These are phyloP conservation scores for Saccharomycopsis hybrid DNA, from an alignment of 1,139 yeast genomes.

Conservation along the genomic window DNA sequence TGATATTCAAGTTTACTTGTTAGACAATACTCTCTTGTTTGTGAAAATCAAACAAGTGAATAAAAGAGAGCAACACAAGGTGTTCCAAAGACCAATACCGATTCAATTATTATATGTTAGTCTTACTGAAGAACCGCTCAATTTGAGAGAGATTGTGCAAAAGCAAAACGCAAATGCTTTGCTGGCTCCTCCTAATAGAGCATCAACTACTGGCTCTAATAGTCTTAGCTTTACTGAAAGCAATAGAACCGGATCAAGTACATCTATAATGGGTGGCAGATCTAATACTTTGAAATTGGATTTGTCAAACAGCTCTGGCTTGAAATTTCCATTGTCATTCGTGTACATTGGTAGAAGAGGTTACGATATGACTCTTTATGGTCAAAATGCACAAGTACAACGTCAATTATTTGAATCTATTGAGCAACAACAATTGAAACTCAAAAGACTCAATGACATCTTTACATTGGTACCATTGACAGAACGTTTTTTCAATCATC, in stretches of 20 bases:
- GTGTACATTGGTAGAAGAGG: constrained; percentile 56
- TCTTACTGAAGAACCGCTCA: constrained; percentile 72
- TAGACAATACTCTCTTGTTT: constrained; percentile 83
- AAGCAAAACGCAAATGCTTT: constrained; percentile 25
- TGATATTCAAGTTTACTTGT: constrained; percentile 68
- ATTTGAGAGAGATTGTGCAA: constrained; percentile 43
- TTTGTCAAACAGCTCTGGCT: constrained; percentile 30
- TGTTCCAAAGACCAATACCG: constrained; percentile 89
- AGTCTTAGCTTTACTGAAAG: constrained; percentile 32
- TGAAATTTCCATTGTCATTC: constrained; percentile 32
- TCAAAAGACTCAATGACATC: constrained; percentile 69
- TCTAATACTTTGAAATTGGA: constrained; percentile 36
- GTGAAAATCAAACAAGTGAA: constrained; percentile 83
- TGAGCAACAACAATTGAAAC: constrained; percentile 67
- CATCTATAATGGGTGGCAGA: constrained; percentile 6
- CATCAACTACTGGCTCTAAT: neutral
- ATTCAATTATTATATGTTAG: constrained; percentile 73
- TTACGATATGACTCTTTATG: constrained; percentile 62
- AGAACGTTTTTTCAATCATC: constrained; percentile 60
- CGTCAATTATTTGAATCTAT: constrained; percentile 77
- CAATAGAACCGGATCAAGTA: constrained; percentile 23
- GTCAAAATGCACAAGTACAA: constrained; percentile 62
- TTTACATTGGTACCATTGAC: constrained; percentile 71
- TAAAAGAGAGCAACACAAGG: constrained; percentile 87
- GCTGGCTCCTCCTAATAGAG: neutral